phyloP scores from a whole-genome alignment of 1,284 basidiomycete species.

The Serendipita sp. region DNA sequence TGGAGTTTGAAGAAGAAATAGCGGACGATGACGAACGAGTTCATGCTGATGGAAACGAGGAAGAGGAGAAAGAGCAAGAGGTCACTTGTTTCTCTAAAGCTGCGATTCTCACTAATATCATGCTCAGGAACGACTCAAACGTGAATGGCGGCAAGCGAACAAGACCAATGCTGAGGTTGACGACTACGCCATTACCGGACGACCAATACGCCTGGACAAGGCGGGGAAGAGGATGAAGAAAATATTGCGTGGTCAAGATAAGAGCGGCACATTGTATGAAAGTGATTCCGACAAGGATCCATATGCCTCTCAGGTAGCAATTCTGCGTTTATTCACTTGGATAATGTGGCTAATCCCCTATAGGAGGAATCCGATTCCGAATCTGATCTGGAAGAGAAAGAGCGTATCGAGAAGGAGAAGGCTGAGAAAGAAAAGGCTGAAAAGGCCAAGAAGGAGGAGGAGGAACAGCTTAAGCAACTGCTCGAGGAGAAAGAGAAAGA shows the following conservation, averaged over 20 bases:
- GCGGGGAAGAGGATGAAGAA: conserved; percentile 59
- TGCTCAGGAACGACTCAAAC: conserved; percentile 64
- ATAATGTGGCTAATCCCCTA: conserved; percentile 8
- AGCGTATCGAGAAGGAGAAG: conserved; percentile 4
- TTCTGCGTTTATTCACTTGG: conserved; percentile 8
- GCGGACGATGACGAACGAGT: conserved; percentile 77
- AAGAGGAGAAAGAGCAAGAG: conserved; percentile 77
- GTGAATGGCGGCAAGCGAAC: conserved; percentile 65
- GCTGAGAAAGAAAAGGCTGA: conserved; percentile 54
- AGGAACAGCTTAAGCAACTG: background rate
- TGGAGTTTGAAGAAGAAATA: conserved; percentile 71
- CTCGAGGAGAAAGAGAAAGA: conserved; percentile 5
- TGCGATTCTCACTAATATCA: background rate
- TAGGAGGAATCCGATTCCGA: conserved; percentile 25
- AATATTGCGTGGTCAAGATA: conserved; percentile 18
- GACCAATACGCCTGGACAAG: conserved; percentile 65
- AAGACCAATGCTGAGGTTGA: conserved; percentile 52
- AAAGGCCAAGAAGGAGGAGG: conserved; percentile 19
- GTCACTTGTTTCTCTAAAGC: conserved; percentile 25
- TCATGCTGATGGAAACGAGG: conserved; percentile 53
- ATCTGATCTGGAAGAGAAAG: background rate
- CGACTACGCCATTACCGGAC: conserved; percentile 42
- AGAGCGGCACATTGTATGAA: conserved; percentile 48
- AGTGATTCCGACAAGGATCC: conserved; percentile 70
- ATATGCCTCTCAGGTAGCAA: conserved; percentile 31